Evolutionary conservation across 192 early-diverging fungal species (phyloP), one percentile per base, ranked within the genome.

Genomic region (Umbelopsis vinacea): DNA sequence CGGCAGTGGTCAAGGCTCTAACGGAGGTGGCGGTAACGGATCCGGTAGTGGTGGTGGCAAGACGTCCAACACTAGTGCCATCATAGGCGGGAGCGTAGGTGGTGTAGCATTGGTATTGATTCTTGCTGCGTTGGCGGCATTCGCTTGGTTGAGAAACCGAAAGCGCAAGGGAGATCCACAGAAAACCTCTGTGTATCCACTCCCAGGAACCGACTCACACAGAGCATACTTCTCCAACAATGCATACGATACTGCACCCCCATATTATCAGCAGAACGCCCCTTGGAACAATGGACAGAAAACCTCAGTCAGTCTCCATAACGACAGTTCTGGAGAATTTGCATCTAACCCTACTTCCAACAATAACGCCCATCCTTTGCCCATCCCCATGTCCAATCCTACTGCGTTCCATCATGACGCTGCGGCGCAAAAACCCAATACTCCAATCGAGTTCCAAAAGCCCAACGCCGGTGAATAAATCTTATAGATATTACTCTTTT

Each of bases 101-200:
- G 67, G 67, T 24, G 67, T 68, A 37, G 67, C 57, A 63, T 37
- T 63, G 33, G 57, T 37, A 12, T 26, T 63, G 8, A 19, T 63
- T 19, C 17, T 63, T 19, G 57, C 57, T 6, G 57, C 57, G 17
- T 26, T 63, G 12, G 57, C 57, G 11, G 57, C 57, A 3, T 37
- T 37, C 35, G 57, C 33, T 3, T 37, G 26, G 15, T n/a, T 37
- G 4, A 50, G 48, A 21, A 50, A 21, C 48, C 57, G 57, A 22
- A 63, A 26, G 17, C 57, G 57, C 11, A 63, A 33, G 35, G 26
- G 57, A 29, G 29, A 63, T 1, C 6, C 19, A 6, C 40, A 43
- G 40, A 63, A 26, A 37, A 29, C 57, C 11, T 37, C 57, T 15
- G 57, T 63, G 14, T 63, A 63, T 33, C 57, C 33, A 14, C 24